Evolutionary conservation across 441 rosid genomes (phyloP), one percentile per base, ranked within the genome.

Genomic region (Macaranga tanarius): DNA sequence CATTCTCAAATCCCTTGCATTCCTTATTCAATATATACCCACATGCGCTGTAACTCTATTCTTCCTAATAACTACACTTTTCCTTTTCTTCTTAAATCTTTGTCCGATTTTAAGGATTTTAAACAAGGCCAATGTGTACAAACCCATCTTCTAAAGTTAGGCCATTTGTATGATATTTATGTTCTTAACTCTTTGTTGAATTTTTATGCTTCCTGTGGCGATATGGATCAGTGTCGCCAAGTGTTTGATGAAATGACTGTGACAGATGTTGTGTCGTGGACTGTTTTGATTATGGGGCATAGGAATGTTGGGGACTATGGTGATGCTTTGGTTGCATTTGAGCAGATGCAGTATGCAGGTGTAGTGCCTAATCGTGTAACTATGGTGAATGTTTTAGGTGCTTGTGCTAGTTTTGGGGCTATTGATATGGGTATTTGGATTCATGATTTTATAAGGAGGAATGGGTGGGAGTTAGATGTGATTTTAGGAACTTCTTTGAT

Each of bases 211-310:
- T 76, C 84, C 10, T 79, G 81, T 50, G 85, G 81, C 8, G 47
- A 72, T 28, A 76, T 84, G 86, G 38, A 26, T 2, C n/a, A 75
- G n/a, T 83, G 87, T 69, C 85, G 82, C 23, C 64, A 81, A 44
- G 23, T 86, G 87, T 86, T 88, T 54, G 87, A 85, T 40, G 86
- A 85, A 85, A 86, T 88, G 86, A 61, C 81, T 77, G 69, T 51
- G 2, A 84, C 78, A 80, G 89, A 86, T 71, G 92, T 88, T 23
- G 90, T 85, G 45, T 88, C 90, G 22, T 86, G 90, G 90, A 86
- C 89, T 56, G 74, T 84, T 50, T 76, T 88, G 80, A 84, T 88
- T 52, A 85, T 75, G 47, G 89, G 89, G 65, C 82, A 73, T 50
- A 65, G 83, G 78, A 71, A 63, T 68, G 77, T 45, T 65, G 70